These are phyloP conservation scores for Yamadazyma insecticola DNA, from an alignment of 805 yeast genomes.

Conservation along the genomic window DNA sequence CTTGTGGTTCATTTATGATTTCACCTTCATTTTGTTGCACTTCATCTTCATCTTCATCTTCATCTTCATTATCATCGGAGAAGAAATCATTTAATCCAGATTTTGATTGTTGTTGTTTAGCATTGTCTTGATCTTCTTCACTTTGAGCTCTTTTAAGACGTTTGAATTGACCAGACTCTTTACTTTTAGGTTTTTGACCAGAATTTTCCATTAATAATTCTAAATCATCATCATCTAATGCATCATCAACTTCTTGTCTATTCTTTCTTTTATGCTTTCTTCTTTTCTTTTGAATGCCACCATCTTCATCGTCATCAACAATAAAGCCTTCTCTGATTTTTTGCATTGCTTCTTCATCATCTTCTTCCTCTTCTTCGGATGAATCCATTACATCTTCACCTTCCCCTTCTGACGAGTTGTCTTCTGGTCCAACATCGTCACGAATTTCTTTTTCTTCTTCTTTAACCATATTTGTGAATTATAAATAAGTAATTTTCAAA, in stretches of 20 bases:
- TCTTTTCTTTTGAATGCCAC: conserved; percentile 36
- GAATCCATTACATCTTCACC: conserved; percentile 49
- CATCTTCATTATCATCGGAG: conserved; percentile 46
- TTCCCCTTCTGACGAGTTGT: conserved; percentile 28
- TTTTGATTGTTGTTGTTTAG: conserved; percentile 8
- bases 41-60: conserved; percentile 29
- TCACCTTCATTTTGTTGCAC: conserved; percentile 18
- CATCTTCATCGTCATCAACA: conserved; percentile 83
- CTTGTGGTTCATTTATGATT: background rate
- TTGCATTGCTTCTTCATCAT: conserved; percentile 77
- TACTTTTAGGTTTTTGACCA: conserved; percentile 54
- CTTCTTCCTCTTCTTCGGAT: conserved; percentile 88
- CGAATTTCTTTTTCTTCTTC: conserved; percentile 33
- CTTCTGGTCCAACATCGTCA: conserved; percentile 17
- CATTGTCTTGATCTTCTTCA: conserved; percentile 30
- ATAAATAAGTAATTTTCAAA: background rate
- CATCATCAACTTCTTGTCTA: conserved; percentile 46
- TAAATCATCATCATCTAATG: conserved; percentile 90
- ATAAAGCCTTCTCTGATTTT: conserved; percentile 87
- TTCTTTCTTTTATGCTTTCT: conserved; percentile 36
- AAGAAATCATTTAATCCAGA: conserved; percentile 56
- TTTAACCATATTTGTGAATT: background rate
- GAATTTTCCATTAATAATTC: conserved; percentile 88
- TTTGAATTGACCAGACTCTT: conserved; percentile 53
- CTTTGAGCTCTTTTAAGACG: conserved; percentile 71